Base-by-base conservation (phyloP, 352 stramenopile genomes). In the Chrysophaeum taylorii region DNA sequence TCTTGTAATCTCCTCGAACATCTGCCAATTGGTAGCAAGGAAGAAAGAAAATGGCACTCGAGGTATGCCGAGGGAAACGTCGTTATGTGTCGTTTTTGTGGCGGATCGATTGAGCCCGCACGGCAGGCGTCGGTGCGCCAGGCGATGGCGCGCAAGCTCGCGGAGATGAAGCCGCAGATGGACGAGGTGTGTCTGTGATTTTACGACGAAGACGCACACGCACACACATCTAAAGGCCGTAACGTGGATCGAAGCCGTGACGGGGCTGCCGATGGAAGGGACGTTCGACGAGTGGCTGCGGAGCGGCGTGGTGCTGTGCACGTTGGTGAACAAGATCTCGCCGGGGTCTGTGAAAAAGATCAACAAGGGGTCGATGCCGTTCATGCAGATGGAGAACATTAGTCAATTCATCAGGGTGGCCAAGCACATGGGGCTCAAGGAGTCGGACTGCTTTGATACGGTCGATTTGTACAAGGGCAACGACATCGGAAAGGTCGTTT, bases 351-450 rank as follows among this genome's bases (percentile, higher is more conserved):
- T 79, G 31, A 75, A 76, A 36, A 78, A 75, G 66, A 77, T 78
- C 39, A 62, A 73, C 36, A 87, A 89, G 73, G 90, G 83, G 25
- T 85, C 82, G 67, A 87, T 92, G 82, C 83, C 86, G 18, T 94
- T 94, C 76, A 91, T 91, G 82, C 84, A 92, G 66, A 93, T 94
- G 87, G 88, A 94, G 73, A 93, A 94, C 70, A 86, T 94, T 42
- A 88, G 85, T 57, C 75, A 77, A 27, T 94, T 93, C 71, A 70
- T 94, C 69, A 83, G 84, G 69, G 87, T 82, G 18, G 92, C 87
- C 66, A 85, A 87, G 61, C 76, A 77, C 36, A 87, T 94, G 64
- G 87, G 87, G 53, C 85, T 94, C n/a, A 82, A 82, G 72, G 88
- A 94, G 78, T 89, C 87, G 73, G 87, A 93, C 70, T 72, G 92